Evolutionary conservation across 2,329 filamentous ascomycete species (phyloP), one percentile per base, ranked within the genome.

Genomic region (Ophidiomyces ophidiicola): DNA sequence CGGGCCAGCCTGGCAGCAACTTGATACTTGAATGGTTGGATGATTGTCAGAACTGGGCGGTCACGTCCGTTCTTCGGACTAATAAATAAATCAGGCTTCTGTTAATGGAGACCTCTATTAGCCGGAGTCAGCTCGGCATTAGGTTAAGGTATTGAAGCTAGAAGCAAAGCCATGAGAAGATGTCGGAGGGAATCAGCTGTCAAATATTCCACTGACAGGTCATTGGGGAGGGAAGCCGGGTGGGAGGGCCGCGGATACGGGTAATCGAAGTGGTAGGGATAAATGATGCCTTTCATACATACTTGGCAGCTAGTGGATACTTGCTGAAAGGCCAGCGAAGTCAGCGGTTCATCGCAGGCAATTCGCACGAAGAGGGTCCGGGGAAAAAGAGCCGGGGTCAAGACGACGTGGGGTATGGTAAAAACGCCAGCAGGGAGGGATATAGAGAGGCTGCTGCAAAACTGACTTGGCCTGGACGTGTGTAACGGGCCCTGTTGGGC

Each of bases 21-120:
- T 25, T 39, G 18, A 32, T 32, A 29, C 30, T 12, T 20, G 37
- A 36, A 32, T 46, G 42, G 45, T 44, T 46, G 44, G 42, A 20
- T 17, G 21, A 14, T 24, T 19, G 25, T 6, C 11, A 41, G 25
- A 35, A n/a, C 7, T 26, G 24, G n/a, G 7, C 24, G 24, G 24
- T n/a, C n/a, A n/a, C n/a, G n/a, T n/a, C n/a, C n/a, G n/a, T n/a
- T n/a, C n/a, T n/a, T n/a, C n/a, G n/a, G n/a, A n/a, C n/a, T n/a
- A n/a, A n/a, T n/a, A n/a, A n/a, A n/a, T n/a, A n/a, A n/a, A n/a
- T n/a, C n/a, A n/a, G n/a, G n/a, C n/a, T n/a, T n/a, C n/a, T n/a
- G n/a, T n/a, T n/a, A n/a, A n/a, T n/a, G n/a, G n/a, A n/a, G n/a
- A n/a, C n/a, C n/a, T n/a, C n/a, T n/a, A n/a, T n/a, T n/a, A n/a